Evolutionary conservation across 495 filamentous ascomycete genomes (phyloP), one percentile per base, ranked within the genome.

Genomic region (Hypoxylon intermedium): DNA sequence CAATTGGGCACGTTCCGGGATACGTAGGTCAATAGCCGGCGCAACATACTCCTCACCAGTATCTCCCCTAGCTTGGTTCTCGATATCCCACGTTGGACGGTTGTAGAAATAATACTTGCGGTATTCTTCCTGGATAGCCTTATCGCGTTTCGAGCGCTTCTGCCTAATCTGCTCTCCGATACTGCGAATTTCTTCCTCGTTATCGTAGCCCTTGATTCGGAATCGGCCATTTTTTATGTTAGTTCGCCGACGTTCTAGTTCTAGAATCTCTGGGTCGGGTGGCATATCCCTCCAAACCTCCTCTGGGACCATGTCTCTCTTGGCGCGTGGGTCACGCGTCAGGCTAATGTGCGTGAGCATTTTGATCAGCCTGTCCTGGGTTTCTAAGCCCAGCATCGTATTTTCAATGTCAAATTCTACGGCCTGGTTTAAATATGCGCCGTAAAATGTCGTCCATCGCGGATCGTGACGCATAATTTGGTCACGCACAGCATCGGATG

Each of bases 1-100:
- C 26, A 67, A 47, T 38, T 55, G 30, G 16, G 59, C 40, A 16
- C 60, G 34, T 54, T 67, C 26, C 16, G 56, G 56, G 45, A 68
- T 65, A 19, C 41, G 49, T 43, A 64, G 53, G 21, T 64, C 33
- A 57, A 67, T 42, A 15, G 56, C 55, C 16, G 60, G 65, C 24
- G 53, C 48, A 36, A 56, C 52, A 45, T 65, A 64, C 30, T 64
- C 60, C 26, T 66, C 62, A 21, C 58, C 60, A 15, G 49, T 23
- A 15, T 67, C 23, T 47, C 59, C 59, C 9, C 46, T 42, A 24
- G 41, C 46, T 31, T 70, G 52, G 30, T 41, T 67, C 58, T 71
- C 65, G 58, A 72, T 68, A 47, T 71, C 68, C 68, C 57, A 63
- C 7, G 65, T 66, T 24, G 62, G 68, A 36, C 67, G 58, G 53